Base-by-base conservation (phyloP, 2,329 filamentous ascomycete species). In the Endocalyx cinctus region DNA sequence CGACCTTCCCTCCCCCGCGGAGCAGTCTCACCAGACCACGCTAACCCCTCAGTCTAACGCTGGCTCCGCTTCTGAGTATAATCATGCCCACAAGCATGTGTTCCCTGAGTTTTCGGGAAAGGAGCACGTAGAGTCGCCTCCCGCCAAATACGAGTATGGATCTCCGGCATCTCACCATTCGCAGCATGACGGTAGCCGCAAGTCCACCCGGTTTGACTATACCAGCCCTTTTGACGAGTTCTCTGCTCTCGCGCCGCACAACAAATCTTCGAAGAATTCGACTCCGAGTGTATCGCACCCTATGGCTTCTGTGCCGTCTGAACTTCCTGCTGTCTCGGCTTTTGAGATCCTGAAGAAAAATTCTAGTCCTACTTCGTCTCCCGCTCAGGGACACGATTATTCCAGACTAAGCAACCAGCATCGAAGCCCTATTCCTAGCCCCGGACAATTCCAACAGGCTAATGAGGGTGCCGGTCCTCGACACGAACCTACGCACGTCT, bases 261-360 rank as follows among this genome's bases (percentile, higher is more conserved):
- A 59, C 20, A 61, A 62, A 31, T 61, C 59, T n/a, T 62, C 64
- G 12, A 65, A 58, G 47, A 58, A 62, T 6, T 60, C 37, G 45
- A 63, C 31, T 35, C 62, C 35, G 31, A 55, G 34, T 43, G 51
- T 41, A 37, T 48, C 29, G 38, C 48, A 32, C 33, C 51, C 34
- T 35, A 46, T 31, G 30, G 47, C 26, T 38, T 52, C 41, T 31
- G 46, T 41, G 43, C 51, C 46, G 36, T 56, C 42, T 31, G 58
- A 45, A 43, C 41, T 40, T 25, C 41, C 58, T 18, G 52, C 58
- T 17, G 52, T 55, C 32, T 54, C 62, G 15, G 51, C 60, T 27
- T 62, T 70, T 37, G 69, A 74, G 46, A 66, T 72, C 36, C 53
- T 74, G 17, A 73, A 74, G 55, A 77, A 75, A 56, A 62, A 63